A percentile compares a stretch with the other conserved stretches of the same genome.
Conservation (phyloP, 345 rosid genomes). For the Aurinia saxatilis region DNA sequence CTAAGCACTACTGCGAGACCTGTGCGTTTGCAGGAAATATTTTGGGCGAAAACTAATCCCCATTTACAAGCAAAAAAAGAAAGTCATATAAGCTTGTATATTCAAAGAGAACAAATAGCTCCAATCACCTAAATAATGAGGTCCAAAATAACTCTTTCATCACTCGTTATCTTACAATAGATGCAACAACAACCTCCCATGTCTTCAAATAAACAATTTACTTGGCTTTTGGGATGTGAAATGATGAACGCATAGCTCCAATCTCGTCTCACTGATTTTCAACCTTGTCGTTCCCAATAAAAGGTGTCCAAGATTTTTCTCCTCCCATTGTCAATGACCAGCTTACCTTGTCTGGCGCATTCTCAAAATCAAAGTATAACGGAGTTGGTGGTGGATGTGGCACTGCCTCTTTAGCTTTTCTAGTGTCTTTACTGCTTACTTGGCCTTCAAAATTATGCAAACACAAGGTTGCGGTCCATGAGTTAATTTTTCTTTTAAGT, state of each 20-base stretch:
- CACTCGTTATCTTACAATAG: neutral
- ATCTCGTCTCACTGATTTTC: conserved; percentile 29
- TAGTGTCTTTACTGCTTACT: conserved; percentile 13
- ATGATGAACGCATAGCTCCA: conserved; percentile 48
- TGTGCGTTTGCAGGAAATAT: too few relatives aligned
- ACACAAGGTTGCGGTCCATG: too few relatives aligned
- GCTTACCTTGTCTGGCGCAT: conserved; percentile 45
- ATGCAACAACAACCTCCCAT: neutral
- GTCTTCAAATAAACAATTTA: conserved; percentile 1
- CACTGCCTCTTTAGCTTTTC: conserved; percentile 11
- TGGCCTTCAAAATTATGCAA: conserved; percentile 31
- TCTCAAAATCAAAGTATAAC: conserved; percentile 39
- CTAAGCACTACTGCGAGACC: too few relatives aligned
- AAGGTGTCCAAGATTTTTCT: conserved; percentile 46
- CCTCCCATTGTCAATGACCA: conserved; percentile 39
- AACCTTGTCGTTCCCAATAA: conserved; percentile 33
- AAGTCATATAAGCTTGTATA: too few relatives aligned
- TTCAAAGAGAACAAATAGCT: neutral
- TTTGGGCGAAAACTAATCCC: too few relatives aligned
- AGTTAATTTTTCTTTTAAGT: too few relatives aligned
- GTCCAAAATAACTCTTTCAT: neutral
- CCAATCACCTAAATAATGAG: neutral
- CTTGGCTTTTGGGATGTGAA: conserved; percentile 22
- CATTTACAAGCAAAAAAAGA: too few relatives aligned
- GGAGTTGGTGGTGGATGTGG: neutral